phyloP scores from a whole-genome alignment of 345 rosid genomes.

The Gossypium thurberi region DNA sequence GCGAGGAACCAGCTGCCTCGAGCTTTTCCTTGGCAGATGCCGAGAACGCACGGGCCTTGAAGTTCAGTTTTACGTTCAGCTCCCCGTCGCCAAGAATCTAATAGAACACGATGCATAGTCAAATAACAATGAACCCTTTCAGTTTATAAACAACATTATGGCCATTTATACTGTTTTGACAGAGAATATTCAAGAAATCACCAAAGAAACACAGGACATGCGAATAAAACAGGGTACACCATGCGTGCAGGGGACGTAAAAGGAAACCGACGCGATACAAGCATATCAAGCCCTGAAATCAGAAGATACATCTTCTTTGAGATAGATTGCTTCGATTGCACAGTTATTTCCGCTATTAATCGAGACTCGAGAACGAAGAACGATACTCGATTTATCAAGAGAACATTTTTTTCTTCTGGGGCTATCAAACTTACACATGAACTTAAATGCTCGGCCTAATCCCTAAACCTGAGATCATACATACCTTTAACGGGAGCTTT shows the following conservation, averaged over 20 bases:
- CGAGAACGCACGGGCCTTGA: slow-evolving; percentile 79
- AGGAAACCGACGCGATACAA: too few species aligned
- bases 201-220: neutral
- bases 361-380: neutral
- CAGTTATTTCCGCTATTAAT: neutral
- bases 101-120: neutral
- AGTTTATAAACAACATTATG: neutral
- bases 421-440: neutral
- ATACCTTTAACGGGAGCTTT: slow-evolving; percentile 85
- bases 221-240: too few species aligned
- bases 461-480: neutral
- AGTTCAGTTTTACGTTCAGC: slow-evolving; percentile 60
- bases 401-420: neutral
- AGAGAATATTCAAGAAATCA: neutral
- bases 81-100: slow-evolving; percentile 86
- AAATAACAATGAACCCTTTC: neutral
- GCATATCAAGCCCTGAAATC: neutral
- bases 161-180: neutral
- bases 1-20: slow-evolving; percentile 69
- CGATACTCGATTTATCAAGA: neutral
- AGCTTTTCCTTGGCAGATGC: slow-evolving; percentile 80
- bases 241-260: neutral
- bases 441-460: neutral
- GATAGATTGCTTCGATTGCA: neutral
- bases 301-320: neutral